phyloP scores from a whole-genome alignment of 805 yeast species.

The Myxozyma lipomycoides region DNA sequence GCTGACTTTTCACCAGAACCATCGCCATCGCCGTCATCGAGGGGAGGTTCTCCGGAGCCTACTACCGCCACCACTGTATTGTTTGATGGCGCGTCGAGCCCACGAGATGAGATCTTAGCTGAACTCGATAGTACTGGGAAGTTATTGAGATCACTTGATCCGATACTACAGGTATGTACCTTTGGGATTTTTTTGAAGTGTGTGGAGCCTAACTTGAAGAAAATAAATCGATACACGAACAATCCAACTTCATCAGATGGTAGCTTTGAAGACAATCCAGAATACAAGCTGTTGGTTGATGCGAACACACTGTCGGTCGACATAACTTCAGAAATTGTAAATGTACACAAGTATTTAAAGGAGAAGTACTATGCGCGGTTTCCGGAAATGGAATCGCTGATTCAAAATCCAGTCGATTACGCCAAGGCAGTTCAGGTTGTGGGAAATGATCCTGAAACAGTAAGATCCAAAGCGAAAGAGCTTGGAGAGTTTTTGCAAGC shows the following conservation, averaged over 20 bases:
- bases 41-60: conserved; percentile 12
- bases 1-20: conserved; percentile 35
- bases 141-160: conserved; percentile 12
- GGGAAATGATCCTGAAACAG: conserved; percentile 44
- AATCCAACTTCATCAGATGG: conserved; percentile 31
- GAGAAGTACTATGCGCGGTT: conserved; percentile 57
- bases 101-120: too few relatives aligned
- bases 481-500: conserved; percentile 47
- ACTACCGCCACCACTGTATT: too few relatives aligned
- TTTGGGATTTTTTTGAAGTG: too few relatives aligned
- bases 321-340: conserved; percentile 51
- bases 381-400: conserved; percentile 64
- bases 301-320: conserved; percentile 55
- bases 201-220: conserved; percentile 1
- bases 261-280: conserved; percentile 39
- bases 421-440: conserved; percentile 50
- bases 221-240: conserved; percentile 15
- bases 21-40: conserved; percentile 15
- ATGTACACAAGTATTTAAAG: conserved; percentile 49
- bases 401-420: conserved; percentile 60
- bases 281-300: conserved; percentile 49
- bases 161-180: too few relatives aligned
- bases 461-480: conserved; percentile 32
- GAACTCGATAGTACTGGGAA: conserved; percentile 19
- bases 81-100: too few relatives aligned